Percentiles rank a stretch among this genome's conserved stretches.
Evolutionary conservation across 306 rosid genomes (phyloP).

Genomic region (Benincasa hispida): DNA sequence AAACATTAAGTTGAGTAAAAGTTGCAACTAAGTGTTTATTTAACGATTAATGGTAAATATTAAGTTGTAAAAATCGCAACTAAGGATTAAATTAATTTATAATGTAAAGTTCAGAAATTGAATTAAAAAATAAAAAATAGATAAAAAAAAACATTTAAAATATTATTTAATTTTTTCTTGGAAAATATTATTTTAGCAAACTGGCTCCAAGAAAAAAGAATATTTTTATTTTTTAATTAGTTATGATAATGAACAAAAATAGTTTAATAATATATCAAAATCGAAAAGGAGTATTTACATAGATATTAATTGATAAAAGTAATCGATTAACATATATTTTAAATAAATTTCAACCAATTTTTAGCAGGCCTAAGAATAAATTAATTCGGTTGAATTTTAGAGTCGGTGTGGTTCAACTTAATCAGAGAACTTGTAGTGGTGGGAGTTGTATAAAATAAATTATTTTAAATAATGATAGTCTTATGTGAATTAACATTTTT

Average conservation of each 20-base stretch:
- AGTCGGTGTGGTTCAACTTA: not conserved
- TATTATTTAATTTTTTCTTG: not conserved
- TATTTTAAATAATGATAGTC: too few relatives aligned
- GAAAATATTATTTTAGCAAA: not conserved
- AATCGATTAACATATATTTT: not conserved
- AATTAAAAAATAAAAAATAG: too few relatives aligned
- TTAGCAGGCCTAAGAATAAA: not conserved
- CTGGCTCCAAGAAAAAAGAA: not conserved
- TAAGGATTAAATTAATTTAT: too few relatives aligned
- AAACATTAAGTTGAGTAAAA: too few relatives aligned
- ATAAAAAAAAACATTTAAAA: too few relatives aligned
- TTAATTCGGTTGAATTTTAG: not conserved
- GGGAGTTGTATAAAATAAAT: too few relatives aligned
- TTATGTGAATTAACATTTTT: too few relatives aligned
- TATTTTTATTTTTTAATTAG: not conserved
- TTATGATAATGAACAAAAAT: not conserved
- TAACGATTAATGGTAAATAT: too few relatives aligned
- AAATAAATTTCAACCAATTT: not conserved
- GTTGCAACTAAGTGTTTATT: too few relatives aligned
- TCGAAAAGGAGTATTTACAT: not conserved
- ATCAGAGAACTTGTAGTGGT: not conserved
- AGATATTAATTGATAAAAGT: not conserved
- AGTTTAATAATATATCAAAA: not conserved
- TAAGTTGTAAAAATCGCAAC: too few relatives aligned
- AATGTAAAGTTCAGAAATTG: too few relatives aligned